These are phyloP conservation scores for Populus alba DNA, from an alignment of 345 rosid species.

Conservation along the genomic window DNA sequence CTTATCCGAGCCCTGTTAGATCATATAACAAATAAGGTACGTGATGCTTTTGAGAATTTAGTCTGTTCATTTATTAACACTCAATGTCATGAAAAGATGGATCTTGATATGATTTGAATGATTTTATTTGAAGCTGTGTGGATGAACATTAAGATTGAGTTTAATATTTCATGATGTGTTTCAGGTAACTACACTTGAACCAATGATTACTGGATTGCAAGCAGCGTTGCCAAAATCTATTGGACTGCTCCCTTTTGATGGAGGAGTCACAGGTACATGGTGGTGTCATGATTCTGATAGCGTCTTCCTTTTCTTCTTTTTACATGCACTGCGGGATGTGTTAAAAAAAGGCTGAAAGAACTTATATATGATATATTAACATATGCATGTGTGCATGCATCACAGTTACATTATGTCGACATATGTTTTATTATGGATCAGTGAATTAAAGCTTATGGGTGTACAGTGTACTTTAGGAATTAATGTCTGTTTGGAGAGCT, in stretches of 20 bases:
- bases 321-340: neutral
- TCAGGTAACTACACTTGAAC: slow-evolving; percentile 79
- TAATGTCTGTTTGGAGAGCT: neutral
- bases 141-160: slow-evolving; percentile 3
- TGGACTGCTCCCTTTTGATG: slow-evolving; percentile 94
- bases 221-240: slow-evolving; percentile 91
- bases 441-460: neutral
- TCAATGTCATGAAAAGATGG: slow-evolving; percentile 3
- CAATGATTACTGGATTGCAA: slow-evolving; percentile 85
- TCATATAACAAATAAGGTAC: slow-evolving; percentile 92
- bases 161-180: slow-evolving; percentile 23
- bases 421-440: neutral
- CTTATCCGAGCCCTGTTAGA: slow-evolving; percentile 92
- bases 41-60: slow-evolving; percentile 5
- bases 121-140: neutral
- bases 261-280: slow-evolving; percentile 76
- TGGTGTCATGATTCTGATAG: neutral
- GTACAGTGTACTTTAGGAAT: neutral
- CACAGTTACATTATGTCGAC: neutral
- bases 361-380: neutral
- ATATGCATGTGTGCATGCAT: neutral
- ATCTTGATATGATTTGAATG: neutral
- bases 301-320: neutral
- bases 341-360: neutral
- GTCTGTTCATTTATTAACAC: neutral